Evolutionary conservation across 2,329 filamentous ascomycete genomes (phyloP), one percentile per base, ranked within the genome.

Genomic region (Fusarium sp.): DNA sequence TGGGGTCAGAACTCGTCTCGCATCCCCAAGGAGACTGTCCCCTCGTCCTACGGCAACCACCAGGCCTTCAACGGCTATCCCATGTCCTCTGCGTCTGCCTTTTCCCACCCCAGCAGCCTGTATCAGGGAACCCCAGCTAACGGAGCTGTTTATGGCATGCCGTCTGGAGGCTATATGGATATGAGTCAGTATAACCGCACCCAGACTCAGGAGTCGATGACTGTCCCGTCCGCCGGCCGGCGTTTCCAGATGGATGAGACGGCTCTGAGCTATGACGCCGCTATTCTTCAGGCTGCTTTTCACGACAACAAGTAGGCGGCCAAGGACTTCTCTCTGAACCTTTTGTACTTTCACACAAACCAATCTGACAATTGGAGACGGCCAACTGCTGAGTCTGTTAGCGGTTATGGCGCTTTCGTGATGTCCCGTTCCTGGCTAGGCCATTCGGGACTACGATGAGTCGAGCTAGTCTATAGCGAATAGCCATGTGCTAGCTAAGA

Each of bases 71-170:
- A 56, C 13, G 66, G 67, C 52, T 71, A 72, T 69, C 66, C 69
- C 30, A 64, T 74, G 9, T 80, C 79, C 13, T 83, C 84, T 2
- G 77, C 79, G 6, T 81, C 79, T 16, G 77, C 72, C 8, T 89
- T 89, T 71, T 87, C 88, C 16, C 82, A 88, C 65, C 80, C 83
- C 2, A 89, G 87, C 77, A 89, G 87, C 71, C 74, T 90, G 25
- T 88, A 87, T 66, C 84, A 83, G 45, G 85, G 87, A 37, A 88
- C 87, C 6, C 87, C 87, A 1, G 74, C 72, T 7, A 80, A 79
- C 41, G 78, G 75, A 16, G 66, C 70, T 9, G 60, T 57, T n/a
- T 74, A 73, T 66, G 74, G 72, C 9, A 66, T 73, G 34, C 66
- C 74, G 4, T 43, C 64, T 27, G 50, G 73, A 50, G 64, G 67